Evolutionary conservation across 148 eudicot species (phyloP).

Genomic region (Rhododendron ferrugineum): DNA sequence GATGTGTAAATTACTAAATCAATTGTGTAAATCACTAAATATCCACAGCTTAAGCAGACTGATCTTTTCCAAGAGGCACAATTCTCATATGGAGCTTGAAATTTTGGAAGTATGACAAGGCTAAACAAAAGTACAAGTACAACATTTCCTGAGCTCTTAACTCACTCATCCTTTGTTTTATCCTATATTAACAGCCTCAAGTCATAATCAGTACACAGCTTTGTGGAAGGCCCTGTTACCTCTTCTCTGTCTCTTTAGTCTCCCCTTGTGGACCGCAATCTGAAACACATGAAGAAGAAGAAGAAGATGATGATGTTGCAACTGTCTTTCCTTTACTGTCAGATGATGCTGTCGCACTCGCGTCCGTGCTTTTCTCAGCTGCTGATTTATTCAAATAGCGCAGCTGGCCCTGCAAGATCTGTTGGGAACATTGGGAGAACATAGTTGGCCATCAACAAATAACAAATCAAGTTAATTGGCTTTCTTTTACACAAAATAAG

Average conservation of each 20-base stretch:
- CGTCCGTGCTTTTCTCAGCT: constrained; percentile 29
- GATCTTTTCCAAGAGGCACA: background rate
- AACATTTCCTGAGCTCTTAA: constrained; percentile 2
- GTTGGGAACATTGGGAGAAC: constrained; percentile 4
- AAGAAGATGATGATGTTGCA: constrained; percentile 35
- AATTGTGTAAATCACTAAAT: background rate
- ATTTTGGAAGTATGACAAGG: background rate
- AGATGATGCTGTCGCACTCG: constrained; percentile 24
- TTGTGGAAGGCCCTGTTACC: background rate
- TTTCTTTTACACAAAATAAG: too few species aligned
- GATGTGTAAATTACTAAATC: background rate
- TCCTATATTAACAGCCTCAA: constrained; percentile 5
- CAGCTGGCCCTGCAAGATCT: constrained; percentile 61
- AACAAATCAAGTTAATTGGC: background rate
- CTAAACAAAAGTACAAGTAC: background rate
- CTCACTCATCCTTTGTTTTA: background rate
- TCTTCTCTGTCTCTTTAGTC: constrained; percentile 16
- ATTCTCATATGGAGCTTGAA: background rate
- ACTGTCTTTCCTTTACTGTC: constrained; percentile 40
- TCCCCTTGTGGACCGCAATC: constrained; percentile 22
- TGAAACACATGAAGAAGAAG: constrained; percentile 26
- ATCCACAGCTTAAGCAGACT: background rate
- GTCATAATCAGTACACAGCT: background rate
- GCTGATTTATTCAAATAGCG: constrained; percentile 32
- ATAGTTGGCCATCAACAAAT: background rate